phyloP scores from a whole-genome alignment of 1,284 basidiomycete genomes.

The Trichosporon faecale region DNA sequence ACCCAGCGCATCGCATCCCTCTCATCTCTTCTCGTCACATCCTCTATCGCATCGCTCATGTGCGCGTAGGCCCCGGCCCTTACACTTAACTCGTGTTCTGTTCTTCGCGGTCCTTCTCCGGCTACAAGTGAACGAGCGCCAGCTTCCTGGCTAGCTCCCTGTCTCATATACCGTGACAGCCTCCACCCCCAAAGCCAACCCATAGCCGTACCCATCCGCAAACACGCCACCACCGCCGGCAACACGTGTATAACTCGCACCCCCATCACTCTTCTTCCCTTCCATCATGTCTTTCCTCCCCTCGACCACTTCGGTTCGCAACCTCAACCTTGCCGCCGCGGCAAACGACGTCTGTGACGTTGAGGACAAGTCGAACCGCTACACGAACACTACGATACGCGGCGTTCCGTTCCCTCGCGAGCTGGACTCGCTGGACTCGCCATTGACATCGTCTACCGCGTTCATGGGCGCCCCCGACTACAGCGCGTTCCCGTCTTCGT shows the following conservation, averaged over 20 bases:
- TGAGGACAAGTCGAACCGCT: constrained; percentile 10
- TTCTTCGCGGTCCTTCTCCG: constrained; percentile 9
- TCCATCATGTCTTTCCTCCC: constrained; percentile 1
- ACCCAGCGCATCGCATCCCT: background rate
- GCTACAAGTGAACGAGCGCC: constrained; percentile 13
- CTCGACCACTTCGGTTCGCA: constrained; percentile 6
- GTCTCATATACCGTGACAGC: background rate
- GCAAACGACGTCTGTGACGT: constrained; percentile 12
- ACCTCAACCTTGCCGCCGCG: constrained; percentile 6
- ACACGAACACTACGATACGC: constrained; percentile 15
- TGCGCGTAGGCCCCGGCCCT: background rate
- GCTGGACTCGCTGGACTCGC: constrained; percentile 22
- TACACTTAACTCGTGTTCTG: background rate
- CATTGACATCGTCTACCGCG: background rate
- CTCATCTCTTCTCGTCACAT: constrained; percentile 8
- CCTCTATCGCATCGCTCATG: background rate
- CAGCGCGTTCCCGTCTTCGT: background rate
- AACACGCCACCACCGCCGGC: background rate
- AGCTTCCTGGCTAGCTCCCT: background rate
- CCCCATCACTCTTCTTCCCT: background rate
- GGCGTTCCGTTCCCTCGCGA: constrained; percentile 12
- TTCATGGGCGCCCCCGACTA: constrained; percentile 12
- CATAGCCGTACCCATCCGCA: constrained; percentile 1
- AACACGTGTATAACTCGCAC: constrained; percentile 8
- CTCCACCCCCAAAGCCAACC: background rate